Conservation (phyloP, 805 yeast species). For the Yarrowia sp. region DNA sequence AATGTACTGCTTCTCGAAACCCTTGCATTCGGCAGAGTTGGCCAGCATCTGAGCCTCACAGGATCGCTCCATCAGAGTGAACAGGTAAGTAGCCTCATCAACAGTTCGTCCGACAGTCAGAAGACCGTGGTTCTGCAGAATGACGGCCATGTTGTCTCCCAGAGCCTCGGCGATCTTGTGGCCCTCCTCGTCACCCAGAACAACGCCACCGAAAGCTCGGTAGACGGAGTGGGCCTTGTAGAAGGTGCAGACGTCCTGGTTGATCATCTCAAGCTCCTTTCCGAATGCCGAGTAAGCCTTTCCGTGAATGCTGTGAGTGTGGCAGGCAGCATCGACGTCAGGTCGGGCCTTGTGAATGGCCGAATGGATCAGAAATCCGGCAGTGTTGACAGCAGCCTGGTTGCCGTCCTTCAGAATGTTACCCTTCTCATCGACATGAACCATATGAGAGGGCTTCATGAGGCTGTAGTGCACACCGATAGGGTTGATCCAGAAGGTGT, state of each 20-base stretch:
- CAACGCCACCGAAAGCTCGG: constrained; percentile 78
- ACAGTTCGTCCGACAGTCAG: constrained; percentile 73
- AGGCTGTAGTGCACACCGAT: constrained; percentile 76
- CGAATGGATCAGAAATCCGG: constrained; percentile 75
- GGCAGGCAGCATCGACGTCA: constrained; percentile 75
- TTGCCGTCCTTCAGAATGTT: constrained; percentile 68
- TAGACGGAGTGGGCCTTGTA: constrained; percentile 73
- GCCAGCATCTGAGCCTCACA: constrained; percentile 72
- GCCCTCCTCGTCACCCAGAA: constrained; percentile 70
- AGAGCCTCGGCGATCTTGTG: constrained; percentile 64
- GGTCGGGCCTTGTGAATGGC: constrained; percentile 72
- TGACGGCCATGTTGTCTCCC: constrained; percentile 64
- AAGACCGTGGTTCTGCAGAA: constrained; percentile 76
- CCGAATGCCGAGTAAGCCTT: constrained; percentile 72
- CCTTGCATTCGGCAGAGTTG: constrained; percentile 56
- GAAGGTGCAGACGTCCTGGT: constrained; percentile 76
- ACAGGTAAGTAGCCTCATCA: constrained; percentile 76
- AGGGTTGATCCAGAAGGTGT: constrained; percentile 90
- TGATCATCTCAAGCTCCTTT: constrained; percentile 74
- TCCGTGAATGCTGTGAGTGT: constrained; percentile 70
- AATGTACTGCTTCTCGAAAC: constrained; percentile 51
- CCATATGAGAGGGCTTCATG: constrained; percentile 67
- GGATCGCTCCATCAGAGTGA: constrained; percentile 65
- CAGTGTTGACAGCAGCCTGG: constrained; percentile 63
- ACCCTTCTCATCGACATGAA: constrained; percentile 67